A percentile compares a stretch with the other conserved stretches of the same genome.
Conservation (phyloP, 768 basidiomycete genomes). For the Xerocomus potaroensis region DNA sequence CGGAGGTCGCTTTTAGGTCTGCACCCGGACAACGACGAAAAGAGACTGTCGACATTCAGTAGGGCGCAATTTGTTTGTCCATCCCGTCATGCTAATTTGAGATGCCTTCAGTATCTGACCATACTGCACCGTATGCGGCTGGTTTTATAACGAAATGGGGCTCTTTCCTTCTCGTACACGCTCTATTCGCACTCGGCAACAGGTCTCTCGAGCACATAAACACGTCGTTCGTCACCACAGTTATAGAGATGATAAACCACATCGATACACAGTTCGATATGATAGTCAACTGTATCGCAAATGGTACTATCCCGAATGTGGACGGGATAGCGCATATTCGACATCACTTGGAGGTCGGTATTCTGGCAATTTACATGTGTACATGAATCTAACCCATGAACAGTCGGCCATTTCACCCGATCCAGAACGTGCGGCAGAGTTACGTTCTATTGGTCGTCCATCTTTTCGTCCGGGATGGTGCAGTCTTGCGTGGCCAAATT, state of each 20-base stretch:
- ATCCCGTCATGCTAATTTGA: background rate
- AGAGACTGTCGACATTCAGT: conserved; percentile 11
- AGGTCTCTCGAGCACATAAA: conserved; percentile 3
- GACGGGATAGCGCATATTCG: conserved; percentile 4
- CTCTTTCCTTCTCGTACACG: conserved; percentile 13
- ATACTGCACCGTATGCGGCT: conserved; percentile 3
- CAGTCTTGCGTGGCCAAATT: conserved; percentile 7
- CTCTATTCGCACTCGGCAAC: conserved; percentile 4
- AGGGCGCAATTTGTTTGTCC: no score
- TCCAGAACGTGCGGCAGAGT: conserved; percentile 3
- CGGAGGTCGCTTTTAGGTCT: background rate
- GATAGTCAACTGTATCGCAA: conserved; percentile 11
- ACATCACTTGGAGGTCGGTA: conserved; percentile 1
- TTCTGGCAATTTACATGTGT: background rate
- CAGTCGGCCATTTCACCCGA: background rate
- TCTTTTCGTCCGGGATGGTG: conserved; percentile 14
- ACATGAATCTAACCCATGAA: background rate
- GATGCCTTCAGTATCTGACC: conserved; percentile 2
- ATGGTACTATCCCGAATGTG: conserved; percentile 7
- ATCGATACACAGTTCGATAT: conserved; percentile 9
- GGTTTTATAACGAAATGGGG: conserved; percentile 8
- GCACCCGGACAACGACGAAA: conserved; percentile 3
- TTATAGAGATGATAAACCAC: conserved; percentile 10
- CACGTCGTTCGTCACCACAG: conserved; percentile 7
- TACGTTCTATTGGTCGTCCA: conserved; percentile 12